Percentiles rank a stretch among this genome's conserved stretches.
phyloP scores from a whole-genome alignment of 2,329 filamentous ascomycete species.

The Decorospora gaudefroyi region DNA sequence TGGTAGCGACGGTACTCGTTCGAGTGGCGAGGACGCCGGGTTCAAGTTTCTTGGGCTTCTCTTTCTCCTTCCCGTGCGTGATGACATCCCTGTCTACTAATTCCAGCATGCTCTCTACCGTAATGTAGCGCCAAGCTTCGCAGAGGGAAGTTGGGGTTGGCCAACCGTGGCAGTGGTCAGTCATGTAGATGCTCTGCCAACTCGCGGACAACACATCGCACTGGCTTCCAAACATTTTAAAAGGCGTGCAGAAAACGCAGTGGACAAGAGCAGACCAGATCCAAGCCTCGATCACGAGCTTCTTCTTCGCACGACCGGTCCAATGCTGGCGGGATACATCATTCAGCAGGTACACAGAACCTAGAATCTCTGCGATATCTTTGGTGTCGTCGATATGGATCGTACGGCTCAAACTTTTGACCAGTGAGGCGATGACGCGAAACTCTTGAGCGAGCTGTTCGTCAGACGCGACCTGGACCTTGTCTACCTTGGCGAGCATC shows the following conservation, averaged over 20 bases:
- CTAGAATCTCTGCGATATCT: background rate
- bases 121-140: slow-evolving; percentile 22
- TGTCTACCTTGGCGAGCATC: slow-evolving; percentile 23
- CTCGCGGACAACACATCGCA: background rate
- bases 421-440: slow-evolving; percentile 6
- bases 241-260: slow-evolving; percentile 12
- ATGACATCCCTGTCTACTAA: background rate
- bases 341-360: background rate
- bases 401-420: slow-evolving; percentile 24
- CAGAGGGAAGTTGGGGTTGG: slow-evolving; percentile 2
- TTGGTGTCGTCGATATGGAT: background rate
- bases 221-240: slow-evolving; percentile 4
- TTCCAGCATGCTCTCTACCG: slow-evolving; percentile 3
- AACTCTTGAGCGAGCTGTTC: slow-evolving; percentile 22
- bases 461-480: slow-evolving; percentile 16
- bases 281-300: slow-evolving; percentile 19
- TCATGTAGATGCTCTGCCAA: slow-evolving; percentile 7
- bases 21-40: slow-evolving; percentile 3
- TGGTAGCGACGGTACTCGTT: background rate
- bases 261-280: slow-evolving; percentile 21
- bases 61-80: background rate
- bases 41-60: background rate
- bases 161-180: slow-evolving; percentile 7
- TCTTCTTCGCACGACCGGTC: slow-evolving; percentile 12
- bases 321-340: slow-evolving; percentile 10